A percentile compares a stretch with the other conserved stretches of the same genome.
These are phyloP conservation scores for Solanum rostratum DNA, from an alignment of 257 asterid species.

Conservation along the genomic window DNA sequence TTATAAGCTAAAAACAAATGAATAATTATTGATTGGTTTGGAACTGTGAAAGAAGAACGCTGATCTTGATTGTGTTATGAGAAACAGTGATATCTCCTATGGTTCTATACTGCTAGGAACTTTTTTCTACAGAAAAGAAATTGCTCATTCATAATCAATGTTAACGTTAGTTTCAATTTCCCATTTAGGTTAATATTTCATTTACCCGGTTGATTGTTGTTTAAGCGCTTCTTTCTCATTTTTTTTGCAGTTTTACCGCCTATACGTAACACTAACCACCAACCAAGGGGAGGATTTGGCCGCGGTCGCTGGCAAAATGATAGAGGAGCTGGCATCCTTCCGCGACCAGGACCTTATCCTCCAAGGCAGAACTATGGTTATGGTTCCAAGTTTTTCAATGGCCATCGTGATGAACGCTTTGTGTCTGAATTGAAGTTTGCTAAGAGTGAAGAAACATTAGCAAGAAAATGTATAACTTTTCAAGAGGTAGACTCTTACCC, in stretches of 20 bases:
- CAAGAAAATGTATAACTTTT: conserved; percentile 63
- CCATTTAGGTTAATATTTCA: neutral
- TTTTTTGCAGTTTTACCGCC: conserved; percentile 55
- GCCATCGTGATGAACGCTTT: conserved; percentile 64
- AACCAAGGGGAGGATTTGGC: conserved; percentile 64
- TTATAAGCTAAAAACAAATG: neutral
- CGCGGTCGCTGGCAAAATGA: conserved; percentile 74
- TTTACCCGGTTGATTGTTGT: neutral
- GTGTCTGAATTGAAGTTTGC: conserved; percentile 82
- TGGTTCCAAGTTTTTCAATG: conserved; percentile 39
- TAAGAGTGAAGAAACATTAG: conserved; percentile 90
- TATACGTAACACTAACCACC: conserved; percentile 43
- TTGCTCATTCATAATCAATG: neutral
- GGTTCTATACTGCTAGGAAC: neutral
- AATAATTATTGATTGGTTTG: neutral
- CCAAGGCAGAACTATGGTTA: conserved; percentile 50
- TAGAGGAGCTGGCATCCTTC: conserved; percentile 69
- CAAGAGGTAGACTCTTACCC: conserved; percentile 57
- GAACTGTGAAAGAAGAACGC: neutral
- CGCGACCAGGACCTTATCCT: conserved; percentile 64
- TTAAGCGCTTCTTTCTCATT: neutral
- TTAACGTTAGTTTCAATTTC: neutral
- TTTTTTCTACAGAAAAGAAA: neutral
- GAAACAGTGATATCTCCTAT: neutral
- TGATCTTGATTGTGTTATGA: neutral